Evolutionary conservation across 805 yeast genomes (phyloP), one percentile per base, ranked within the genome.

Genomic region (Candida coleopterorum): DNA sequence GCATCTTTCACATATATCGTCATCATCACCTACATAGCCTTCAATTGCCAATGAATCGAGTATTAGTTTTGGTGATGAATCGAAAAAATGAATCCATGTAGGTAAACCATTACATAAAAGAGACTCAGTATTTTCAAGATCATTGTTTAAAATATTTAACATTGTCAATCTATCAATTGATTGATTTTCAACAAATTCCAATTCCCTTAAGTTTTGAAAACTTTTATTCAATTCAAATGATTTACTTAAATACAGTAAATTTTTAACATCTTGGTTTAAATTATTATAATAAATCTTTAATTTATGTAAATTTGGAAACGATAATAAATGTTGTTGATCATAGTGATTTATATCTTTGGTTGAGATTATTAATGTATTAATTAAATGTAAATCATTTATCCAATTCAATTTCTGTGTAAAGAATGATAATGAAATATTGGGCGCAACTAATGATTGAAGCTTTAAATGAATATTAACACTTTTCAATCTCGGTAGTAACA

Each of bases 121-220:
- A 7, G 30, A 4, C 6, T 5, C 9, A 4, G 17, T 18, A 10
- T 5, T 3, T 7, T 22, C 25, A 3, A 15, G 15, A 10, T 16
- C 34, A 20, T 33, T 25, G 25, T 33, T 33, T 15, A 33, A 33
- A 25, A 33, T 33, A 25, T 33, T 33, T 10, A 33, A 18, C 36
- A 33, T 25, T 5, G 36, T 33, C 10, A 33, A 20, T 14, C 36
- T n/a, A 33, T 33, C 36, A 20, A 23, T 33, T 9, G 10, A 33
- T 25, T 25, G 18, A 25, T 25, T 25, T 25, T 33, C 36, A 10
- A 25, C 36, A 18, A 25, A 33, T 12, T 33, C 36, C 18, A 33
- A 18, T 16, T 33, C 36, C 15, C 30, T 4, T 10, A 33, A 18
- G 8, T 25, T 33, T 11, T 25, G 9, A 14, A 18, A 12, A 18